phyloP scores from a whole-genome alignment of 257 asterid genomes.

The Solanum habrochaites region DNA sequence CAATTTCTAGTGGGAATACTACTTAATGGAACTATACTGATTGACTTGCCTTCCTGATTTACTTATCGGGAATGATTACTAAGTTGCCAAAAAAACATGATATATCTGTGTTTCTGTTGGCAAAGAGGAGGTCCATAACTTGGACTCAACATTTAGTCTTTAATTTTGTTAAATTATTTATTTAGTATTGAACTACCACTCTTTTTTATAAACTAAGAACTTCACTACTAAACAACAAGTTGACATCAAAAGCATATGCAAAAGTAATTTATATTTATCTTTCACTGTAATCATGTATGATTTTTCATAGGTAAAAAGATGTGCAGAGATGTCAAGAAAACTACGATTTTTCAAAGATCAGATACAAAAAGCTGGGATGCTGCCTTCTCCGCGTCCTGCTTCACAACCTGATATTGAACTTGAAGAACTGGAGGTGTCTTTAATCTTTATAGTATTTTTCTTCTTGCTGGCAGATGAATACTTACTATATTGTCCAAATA shows the following conservation, averaged over 20 bases:
- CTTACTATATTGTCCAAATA: neutral
- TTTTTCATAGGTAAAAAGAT: constrained; percentile 75
- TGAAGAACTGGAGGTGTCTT: constrained; percentile 82
- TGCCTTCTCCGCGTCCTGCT: constrained; percentile 50
- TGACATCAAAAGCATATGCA: neutral
- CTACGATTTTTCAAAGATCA: constrained; percentile 88
- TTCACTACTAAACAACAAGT: neutral
- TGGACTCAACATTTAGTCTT: neutral
- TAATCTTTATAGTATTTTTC: constrained; percentile 1
- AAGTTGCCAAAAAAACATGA: neutral
- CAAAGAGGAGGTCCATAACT: neutral
- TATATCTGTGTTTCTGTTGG: neutral
- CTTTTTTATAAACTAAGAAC: neutral
- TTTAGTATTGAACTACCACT: neutral
- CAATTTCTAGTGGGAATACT: neutral
- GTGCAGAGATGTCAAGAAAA: constrained; percentile 98
- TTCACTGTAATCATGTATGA: neutral
- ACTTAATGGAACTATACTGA: neutral
- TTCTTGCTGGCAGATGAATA: neutral
- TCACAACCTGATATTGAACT: constrained; percentile 81
- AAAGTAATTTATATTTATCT: neutral
- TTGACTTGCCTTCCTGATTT: neutral
- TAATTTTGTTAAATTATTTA: neutral
- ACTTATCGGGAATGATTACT: neutral
- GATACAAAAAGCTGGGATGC: constrained; percentile 76